Evolutionary conservation across 768 basidiomycete species (phyloP), one percentile per base, ranked within the genome.

Genomic region (Boletus pseudo-olivaceus): DNA sequence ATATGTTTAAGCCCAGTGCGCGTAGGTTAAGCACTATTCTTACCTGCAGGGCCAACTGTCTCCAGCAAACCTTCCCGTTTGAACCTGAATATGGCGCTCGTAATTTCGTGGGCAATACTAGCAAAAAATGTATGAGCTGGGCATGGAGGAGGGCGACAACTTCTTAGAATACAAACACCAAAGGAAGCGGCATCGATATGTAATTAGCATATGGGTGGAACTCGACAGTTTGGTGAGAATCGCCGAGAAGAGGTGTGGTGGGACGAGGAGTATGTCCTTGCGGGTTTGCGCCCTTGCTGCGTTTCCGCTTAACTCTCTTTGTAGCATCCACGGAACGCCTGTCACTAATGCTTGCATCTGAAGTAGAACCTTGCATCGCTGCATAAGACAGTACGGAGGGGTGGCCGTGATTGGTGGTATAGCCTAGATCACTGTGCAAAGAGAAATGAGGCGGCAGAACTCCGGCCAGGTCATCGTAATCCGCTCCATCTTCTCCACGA

Each of bases 21-120:
- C 11, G 7, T 23, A 33, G 35, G 11, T 49, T 5, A 12, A 52
- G 7, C 5, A 44, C 10, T 39, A 35, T 12, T 64, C 73, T 67
- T 66, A 83, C 91, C 86, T 29, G 94, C 93, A 12, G 93, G 93
- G 33, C 95, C 95, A 56, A 95, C 85, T 17, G 87, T 86, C 69
- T 97, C 95, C 47, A 98, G 70, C 53, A 85, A 85, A 1, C 92
- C 93, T 60, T 90, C 85, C 35, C 87, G 77, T 65, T 85, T 83
- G 70, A 90, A 94, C 49, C 72, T 72, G 69, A 90, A 93, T 41
- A 95, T 68, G 29, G 77, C 69, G 42, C 83, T 74, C 19, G 81
- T 78, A 34, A 97, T 76, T 67, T 95, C 91, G 70, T 93, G 89
- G 3, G 88, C 87, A 57, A 96, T 87, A 27, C 90, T 90, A 62